Conservation (phyloP, 441 rosid genomes). For the Bruguiera hainesii region DNA sequence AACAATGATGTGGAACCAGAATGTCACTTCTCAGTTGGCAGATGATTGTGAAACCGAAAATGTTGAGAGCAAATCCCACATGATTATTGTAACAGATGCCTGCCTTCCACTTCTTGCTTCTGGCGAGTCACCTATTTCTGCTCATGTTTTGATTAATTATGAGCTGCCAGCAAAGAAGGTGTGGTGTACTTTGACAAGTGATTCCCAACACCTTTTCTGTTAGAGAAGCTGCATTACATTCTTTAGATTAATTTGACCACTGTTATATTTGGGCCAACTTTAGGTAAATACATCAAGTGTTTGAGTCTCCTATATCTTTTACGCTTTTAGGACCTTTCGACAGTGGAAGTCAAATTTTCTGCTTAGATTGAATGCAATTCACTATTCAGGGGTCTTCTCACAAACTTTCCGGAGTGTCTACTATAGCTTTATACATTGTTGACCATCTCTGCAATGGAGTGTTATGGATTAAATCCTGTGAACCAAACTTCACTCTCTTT, state of each 20-base stretch:
- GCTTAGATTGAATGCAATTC: too few relatives aligned
- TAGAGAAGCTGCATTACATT: not conserved
- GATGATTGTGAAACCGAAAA: slow-evolving; percentile 35
- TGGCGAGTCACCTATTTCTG: slow-evolving; percentile 59
- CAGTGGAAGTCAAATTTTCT: too few relatives aligned
- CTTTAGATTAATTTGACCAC: not conserved
- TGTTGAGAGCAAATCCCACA: slow-evolving; percentile 51
- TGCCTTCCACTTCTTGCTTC: slow-evolving; percentile 70
- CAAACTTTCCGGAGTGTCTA: too few relatives aligned
- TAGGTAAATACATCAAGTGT: too few relatives aligned
- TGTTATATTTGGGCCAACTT: not conserved
- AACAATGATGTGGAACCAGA: slow-evolving; percentile 52
- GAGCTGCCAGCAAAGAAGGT: slow-evolving; percentile 83
- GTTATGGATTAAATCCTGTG: too few relatives aligned
- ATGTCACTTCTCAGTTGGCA: slow-evolving; percentile 26
- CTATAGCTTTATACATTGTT: too few relatives aligned
- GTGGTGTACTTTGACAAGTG: not conserved
- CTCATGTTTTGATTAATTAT: slow-evolving; percentile 76
- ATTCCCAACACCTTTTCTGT: not conserved
- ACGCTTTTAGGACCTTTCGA: too few relatives aligned
- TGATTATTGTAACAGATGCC: slow-evolving; percentile 74
- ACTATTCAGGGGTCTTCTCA: too few relatives aligned
- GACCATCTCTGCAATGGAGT: too few relatives aligned
- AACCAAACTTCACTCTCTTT: too few relatives aligned
- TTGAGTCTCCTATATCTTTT: too few relatives aligned